Conservation (phyloP, 2,329 filamentous ascomycete genomes). For the Passalora sequoiae region DNA sequence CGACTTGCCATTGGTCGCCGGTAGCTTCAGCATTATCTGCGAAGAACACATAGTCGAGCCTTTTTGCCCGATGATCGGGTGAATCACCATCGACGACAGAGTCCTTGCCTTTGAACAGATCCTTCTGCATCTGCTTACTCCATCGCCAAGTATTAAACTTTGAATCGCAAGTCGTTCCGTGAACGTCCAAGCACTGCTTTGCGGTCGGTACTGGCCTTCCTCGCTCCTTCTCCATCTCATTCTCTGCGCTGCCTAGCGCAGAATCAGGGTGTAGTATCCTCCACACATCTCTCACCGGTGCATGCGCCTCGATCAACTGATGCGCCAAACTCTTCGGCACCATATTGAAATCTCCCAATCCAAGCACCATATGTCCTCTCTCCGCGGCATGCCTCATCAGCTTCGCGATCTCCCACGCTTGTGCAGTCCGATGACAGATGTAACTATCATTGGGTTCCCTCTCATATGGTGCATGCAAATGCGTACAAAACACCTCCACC, state of each 20-base stretch:
- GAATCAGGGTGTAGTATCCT: constrained; percentile 76
- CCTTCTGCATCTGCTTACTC: constrained; percentile 65
- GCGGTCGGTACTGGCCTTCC: constrained; percentile 66
- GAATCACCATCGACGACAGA: constrained; percentile 60
- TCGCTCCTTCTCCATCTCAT: constrained; percentile 62
- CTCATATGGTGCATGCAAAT: constrained; percentile 80
- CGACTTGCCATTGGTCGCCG: constrained; percentile 60
- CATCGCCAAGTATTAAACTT: constrained; percentile 91
- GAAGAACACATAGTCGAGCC: constrained; percentile 92
- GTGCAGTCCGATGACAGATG: constrained; percentile 80
- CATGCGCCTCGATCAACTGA: constrained; percentile 71
- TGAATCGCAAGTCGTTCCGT: constrained; percentile 83
- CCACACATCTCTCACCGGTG: constrained; percentile 79
- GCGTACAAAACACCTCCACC: constrained; percentile 88
- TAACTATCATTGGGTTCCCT: constrained; percentile 75
- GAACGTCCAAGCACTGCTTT: constrained; percentile 69
- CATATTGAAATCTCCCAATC: constrained; percentile 95
- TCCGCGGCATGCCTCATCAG: constrained; percentile 76
- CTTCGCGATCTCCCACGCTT: constrained; percentile 93
- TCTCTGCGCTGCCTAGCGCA: constrained; percentile 67
- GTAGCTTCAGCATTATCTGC: constrained; percentile 37
- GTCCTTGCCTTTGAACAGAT: constrained; percentile 60
- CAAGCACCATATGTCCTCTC: constrained; percentile 76
- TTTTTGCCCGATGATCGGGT: constrained; percentile 69
- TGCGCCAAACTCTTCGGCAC: constrained; percentile 80